Evolutionary conservation across 345 rosid species (phyloP).

Genomic region (Reutealis trisperma): DNA sequence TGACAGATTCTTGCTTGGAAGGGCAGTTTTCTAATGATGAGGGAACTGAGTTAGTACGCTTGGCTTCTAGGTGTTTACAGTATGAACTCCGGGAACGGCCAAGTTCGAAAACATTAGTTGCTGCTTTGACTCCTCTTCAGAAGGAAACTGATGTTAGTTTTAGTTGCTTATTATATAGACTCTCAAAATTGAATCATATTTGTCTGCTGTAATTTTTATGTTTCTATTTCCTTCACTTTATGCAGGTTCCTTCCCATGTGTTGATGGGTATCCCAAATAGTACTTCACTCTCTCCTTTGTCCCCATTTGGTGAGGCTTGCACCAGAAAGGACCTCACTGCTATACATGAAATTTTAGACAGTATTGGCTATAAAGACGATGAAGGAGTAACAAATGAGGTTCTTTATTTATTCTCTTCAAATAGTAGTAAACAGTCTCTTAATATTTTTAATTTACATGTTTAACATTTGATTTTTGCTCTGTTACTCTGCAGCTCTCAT

Average conservation of each 20-base stretch:
- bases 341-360: conserved; percentile 74
- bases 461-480: neutral
- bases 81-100: conserved; percentile 95
- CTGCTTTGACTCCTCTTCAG: conserved; percentile 86
- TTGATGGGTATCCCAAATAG: conserved; percentile 81
- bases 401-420: conserved; percentile 4
- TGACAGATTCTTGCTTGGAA: conserved; percentile 91
- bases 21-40: conserved; percentile 84
- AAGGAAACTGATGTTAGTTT: conserved; percentile 69
- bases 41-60: conserved; percentile 83
- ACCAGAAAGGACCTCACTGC: conserved; percentile 79
- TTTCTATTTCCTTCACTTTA: neutral
- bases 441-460: neutral
- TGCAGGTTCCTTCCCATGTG: conserved; percentile 81
- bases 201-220: neutral
- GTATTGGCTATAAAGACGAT: conserved; percentile 77
- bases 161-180: conserved; percentile 18
- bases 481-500: conserved; percentile 66
- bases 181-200: neutral
- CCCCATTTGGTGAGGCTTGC: conserved; percentile 97
- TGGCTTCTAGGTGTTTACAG: conserved; percentile 92
- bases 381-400: conserved; percentile 94
- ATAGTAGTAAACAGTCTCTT: neutral
- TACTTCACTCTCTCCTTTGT: conserved; percentile 51
- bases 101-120: conserved; percentile 68